Conservation (phyloP, 352 stramenopile genomes). For the Globisporangium apiculatum region DNA sequence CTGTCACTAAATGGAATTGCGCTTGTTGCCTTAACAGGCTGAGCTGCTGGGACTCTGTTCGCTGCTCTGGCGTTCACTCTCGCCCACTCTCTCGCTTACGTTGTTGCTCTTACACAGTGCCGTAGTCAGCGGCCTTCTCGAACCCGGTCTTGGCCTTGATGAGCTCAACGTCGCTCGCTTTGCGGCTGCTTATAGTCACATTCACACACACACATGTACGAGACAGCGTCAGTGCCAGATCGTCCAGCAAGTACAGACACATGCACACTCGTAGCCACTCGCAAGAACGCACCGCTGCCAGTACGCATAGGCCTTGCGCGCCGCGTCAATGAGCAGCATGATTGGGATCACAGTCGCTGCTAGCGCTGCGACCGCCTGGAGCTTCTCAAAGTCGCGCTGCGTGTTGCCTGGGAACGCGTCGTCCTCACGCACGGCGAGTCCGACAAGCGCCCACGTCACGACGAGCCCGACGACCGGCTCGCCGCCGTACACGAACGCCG, state of each 20-base stretch:
- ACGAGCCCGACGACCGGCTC: slow-evolving; percentile 46
- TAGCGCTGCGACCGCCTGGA: slow-evolving; percentile 37
- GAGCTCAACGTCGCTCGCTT: slow-evolving; percentile 28
- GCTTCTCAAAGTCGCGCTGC: slow-evolving; percentile 34
- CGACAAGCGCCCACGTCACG: slow-evolving; percentile 35
- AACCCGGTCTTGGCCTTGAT: slow-evolving; percentile 32
- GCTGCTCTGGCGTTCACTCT: neutral
- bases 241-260: neutral
- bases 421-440: slow-evolving; percentile 28
- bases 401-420: slow-evolving; percentile 29
- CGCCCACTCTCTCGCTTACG: too few relatives aligned
- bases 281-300: slow-evolving; percentile 32
- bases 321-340: slow-evolving; percentile 31
- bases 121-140: slow-evolving; percentile 43
- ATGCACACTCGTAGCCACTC: too few relatives aligned
- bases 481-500: slow-evolving; percentile 37
- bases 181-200: slow-evolving; percentile 3
- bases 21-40: neutral
- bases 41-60: too few relatives aligned
- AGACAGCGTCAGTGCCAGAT: neutral
- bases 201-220: neutral
- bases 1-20: neutral
- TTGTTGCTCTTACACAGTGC: slow-evolving; percentile 26
- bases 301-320: slow-evolving; percentile 38
- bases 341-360: slow-evolving; percentile 38